Evolutionary conservation across 2,329 filamentous ascomycete species (phyloP).

Genomic region (Cryphonectria nitschkei): DNA sequence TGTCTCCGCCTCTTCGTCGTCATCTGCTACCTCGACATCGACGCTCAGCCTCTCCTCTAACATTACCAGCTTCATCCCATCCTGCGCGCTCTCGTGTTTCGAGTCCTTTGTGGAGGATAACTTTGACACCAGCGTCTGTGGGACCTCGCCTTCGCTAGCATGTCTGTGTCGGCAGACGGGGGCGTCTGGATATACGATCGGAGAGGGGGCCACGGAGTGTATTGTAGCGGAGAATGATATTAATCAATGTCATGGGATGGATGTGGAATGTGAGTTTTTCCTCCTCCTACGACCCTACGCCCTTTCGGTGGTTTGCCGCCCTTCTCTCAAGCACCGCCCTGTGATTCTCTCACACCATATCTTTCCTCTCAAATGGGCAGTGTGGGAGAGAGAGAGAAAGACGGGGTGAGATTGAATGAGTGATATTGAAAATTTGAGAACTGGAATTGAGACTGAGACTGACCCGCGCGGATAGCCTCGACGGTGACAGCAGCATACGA

Average conservation of each 20-base stretch:
- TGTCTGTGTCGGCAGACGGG: conserved; percentile 68
- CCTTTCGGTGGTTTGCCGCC: not conserved
- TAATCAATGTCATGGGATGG: conserved; percentile 55
- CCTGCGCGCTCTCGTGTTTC: conserved; percentile 65
- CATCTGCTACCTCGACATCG: conserved; percentile 32
- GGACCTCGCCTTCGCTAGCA: conserved; percentile 54
- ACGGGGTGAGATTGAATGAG: not conserved
- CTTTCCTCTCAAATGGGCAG: too few species aligned
- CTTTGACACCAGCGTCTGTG: conserved; percentile 56
- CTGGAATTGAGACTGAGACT: not conserved
- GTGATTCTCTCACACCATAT: too few species aligned
- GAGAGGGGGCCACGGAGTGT: conserved; percentile 73
- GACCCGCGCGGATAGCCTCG: conserved; percentile 37
- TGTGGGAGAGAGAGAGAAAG: not conserved
- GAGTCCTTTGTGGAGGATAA: conserved; percentile 64
- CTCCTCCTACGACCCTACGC: not conserved
- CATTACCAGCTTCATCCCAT: conserved; percentile 52
- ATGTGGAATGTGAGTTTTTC: conserved; percentile 43
- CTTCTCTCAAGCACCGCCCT: not conserved
- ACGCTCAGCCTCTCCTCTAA: conserved; percentile 41
- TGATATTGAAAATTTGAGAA: not conserved
- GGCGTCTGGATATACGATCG: conserved; percentile 66
- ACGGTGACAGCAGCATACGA: conserved; percentile 54
- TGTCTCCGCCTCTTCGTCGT: conserved; percentile 39
- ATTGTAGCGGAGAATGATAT: conserved; percentile 56